A percentile compares a stretch with the other conserved stretches of the same genome.
Conservation (phyloP, 2,329 filamentous ascomycete genomes). For the Cadophora sp. region DNA sequence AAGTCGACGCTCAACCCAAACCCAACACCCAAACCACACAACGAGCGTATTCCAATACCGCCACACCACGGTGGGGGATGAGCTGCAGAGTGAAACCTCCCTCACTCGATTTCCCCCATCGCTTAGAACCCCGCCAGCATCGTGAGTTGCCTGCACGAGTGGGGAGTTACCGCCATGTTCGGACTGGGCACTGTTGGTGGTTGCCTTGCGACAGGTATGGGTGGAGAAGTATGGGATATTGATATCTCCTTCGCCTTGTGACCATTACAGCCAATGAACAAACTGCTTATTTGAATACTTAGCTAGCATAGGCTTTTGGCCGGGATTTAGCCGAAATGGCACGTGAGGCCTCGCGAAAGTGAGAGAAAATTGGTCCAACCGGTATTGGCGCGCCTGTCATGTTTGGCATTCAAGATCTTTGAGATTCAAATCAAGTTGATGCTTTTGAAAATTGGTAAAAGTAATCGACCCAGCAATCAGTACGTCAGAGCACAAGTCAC, state of each 20-base stretch:
- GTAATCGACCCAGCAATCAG: too few species aligned
- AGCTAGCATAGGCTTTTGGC: background rate
- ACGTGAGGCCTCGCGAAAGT: background rate
- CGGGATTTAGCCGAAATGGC: background rate
- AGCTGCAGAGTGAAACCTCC: constrained; percentile 78
- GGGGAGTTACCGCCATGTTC: constrained; percentile 70
- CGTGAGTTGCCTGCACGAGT: constrained; percentile 73
- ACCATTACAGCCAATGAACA: constrained; percentile 65
- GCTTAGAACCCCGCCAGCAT: constrained; percentile 68
- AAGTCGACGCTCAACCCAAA: constrained; percentile 42
- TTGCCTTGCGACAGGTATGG: constrained; percentile 37
- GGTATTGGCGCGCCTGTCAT: too few species aligned
- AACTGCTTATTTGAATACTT: constrained; percentile 34
- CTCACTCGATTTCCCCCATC: constrained; percentile 73
- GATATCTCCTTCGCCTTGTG: constrained; percentile 59
- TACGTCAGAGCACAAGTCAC: too few species aligned
- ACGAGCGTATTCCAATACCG: constrained; percentile 70
- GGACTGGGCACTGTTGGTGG: constrained; percentile 65
- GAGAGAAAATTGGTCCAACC: too few species aligned
- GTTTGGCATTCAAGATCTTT: too few species aligned
- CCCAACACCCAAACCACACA: constrained; percentile 60
- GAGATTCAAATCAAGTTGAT: too few species aligned
- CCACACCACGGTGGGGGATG: constrained; percentile 73
- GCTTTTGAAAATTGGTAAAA: too few species aligned
- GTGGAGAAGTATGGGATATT: constrained; percentile 61